Base-by-base conservation (phyloP, 164 flowering plant species). In the Umbilicus rupestris region DNA sequence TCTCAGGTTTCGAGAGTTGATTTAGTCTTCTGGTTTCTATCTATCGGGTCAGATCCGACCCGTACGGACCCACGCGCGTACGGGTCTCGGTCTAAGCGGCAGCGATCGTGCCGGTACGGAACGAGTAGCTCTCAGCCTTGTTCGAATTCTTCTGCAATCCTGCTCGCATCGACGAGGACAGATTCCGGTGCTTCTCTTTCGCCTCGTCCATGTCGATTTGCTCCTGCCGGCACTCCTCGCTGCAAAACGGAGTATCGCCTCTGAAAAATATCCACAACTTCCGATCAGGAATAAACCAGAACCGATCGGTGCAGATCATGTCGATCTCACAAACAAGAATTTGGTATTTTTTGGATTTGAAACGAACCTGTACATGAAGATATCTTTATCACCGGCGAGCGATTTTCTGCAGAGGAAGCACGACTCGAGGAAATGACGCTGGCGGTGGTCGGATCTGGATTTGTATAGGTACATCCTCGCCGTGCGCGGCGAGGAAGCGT, bases 351-450 rank as follows among this genome's bases (percentile, higher is more conserved):
- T 19, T 19, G 35, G 9, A 35, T 85, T 45, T 69, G n/a, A n/a
- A n/a, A n/a, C n/a, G n/a, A n/a, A 90, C 97, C 95, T 90, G 93
- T 90, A 91, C 97, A 91, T 91, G 84, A 84, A 91, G 81, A 91
- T 91, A 74, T 91, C 97, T 44, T 70, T 75, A 79, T 84, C 87
- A 44, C 72, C 76, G 0, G 79, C 83, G 28, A 91, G 80, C 0
- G 82, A 79, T 59, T 84, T 88, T 68, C 80, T 78, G 77, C 97
- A 91, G 62, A 85, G 86, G 58, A 69, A 75, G 70, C 97, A 91
- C 15, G 90, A 66, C 39, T 88, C 86, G 3, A 91, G 75, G 69
- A 91, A 90, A 78, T 88, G 83, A 39, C 84, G 87, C 30, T 76
- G 81, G 9, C 70, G 74, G 0, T 80, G 79, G 28, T 81, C 87